Evolutionary conservation across 495 filamentous ascomycete species (phyloP).

Genomic region (Delitschia confertaspora): DNA sequence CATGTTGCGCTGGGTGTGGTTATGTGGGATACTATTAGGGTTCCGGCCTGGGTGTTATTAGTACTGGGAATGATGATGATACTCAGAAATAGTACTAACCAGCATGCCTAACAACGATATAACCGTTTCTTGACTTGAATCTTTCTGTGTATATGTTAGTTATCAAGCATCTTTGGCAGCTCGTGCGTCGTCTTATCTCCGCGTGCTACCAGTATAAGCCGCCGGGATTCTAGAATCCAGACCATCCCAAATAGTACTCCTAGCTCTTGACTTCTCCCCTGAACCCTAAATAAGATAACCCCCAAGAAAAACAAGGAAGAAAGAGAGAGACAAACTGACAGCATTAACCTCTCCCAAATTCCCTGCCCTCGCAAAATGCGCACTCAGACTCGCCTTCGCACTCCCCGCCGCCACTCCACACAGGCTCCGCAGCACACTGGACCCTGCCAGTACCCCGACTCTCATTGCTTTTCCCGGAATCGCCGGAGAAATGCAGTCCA

Average conservation of each 20-base stretch:
- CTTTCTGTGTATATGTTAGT: conserved; percentile 49
- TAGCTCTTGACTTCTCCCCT: no score
- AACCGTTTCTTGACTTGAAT: conserved; percentile 92
- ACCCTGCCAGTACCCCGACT: conserved; percentile 61
- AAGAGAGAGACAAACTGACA: conserved; percentile 39
- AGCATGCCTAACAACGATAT: conserved; percentile 88
- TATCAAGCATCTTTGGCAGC: conserved; percentile 12
- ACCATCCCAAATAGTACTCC: no score
- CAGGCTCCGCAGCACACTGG: conserved; percentile 68
- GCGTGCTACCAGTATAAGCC: conserved; percentile 6
- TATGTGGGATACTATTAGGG: conserved; percentile 66
- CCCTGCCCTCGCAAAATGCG: conserved; percentile 82
- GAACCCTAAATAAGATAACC: background rate
- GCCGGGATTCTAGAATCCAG: no score
- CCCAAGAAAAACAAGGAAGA: background rate
- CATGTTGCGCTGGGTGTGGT: conserved; percentile 65
- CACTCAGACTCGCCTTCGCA: conserved; percentile 81
- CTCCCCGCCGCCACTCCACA: conserved; percentile 87
- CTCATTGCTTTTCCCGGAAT: conserved; percentile 60
- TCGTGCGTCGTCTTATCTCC: no score
- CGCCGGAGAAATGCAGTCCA: conserved; percentile 78
- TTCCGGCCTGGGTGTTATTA: conserved; percentile 51
- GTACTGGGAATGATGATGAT: conserved; percentile 16
- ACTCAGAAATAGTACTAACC: conserved; percentile 38
- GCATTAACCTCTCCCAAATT: conserved; percentile 93